Percentiles rank a stretch among this genome's conserved stretches.
These are phyloP conservation scores for Phytopythium cucurbitacearum DNA, from an alignment of 352 stramenopile species.

Conservation along the genomic window DNA sequence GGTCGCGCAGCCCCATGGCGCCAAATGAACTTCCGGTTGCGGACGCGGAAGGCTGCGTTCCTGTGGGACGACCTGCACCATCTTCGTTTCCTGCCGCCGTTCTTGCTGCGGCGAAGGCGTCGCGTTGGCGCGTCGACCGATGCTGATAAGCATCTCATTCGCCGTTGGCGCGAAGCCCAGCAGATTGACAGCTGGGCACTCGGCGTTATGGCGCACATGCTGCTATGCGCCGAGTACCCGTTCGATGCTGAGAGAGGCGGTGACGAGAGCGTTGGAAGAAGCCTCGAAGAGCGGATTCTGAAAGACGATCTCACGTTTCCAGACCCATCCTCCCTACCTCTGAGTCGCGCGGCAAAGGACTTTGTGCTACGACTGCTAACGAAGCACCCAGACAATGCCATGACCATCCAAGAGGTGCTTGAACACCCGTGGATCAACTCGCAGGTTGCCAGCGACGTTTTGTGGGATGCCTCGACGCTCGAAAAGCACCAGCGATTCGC, in stretches of 20 bases:
- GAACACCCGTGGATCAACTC: constrained; percentile 66
- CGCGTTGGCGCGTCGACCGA: too few relatives aligned
- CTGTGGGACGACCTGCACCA: constrained; percentile 60
- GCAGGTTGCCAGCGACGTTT: constrained; percentile 34
- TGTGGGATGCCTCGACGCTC: constrained; percentile 42
- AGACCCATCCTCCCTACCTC: background rate
- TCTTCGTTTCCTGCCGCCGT: constrained; percentile 62
- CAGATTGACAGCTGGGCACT: constrained; percentile 75
- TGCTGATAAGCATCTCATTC: constrained; percentile 20
- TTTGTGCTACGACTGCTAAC: constrained; percentile 53
- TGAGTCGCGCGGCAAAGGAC: constrained; percentile 69
- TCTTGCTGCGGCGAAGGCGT: constrained; percentile 25
- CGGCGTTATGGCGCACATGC: constrained; percentile 65
- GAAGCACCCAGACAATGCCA: constrained; percentile 37
- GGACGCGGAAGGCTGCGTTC: constrained; percentile 16
- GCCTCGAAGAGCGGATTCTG: constrained; percentile 20
- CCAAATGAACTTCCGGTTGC: constrained; percentile 20
- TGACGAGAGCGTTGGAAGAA: constrained; percentile 9
- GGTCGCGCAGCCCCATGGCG: constrained; percentile 51
- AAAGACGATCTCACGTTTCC: constrained; percentile 28
- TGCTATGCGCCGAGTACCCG: constrained; percentile 59
- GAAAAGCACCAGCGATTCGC: constrained; percentile 40
- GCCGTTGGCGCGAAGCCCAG: constrained; percentile 48
- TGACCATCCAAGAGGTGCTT: constrained; percentile 57
- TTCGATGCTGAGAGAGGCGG: constrained; percentile 24